Evolutionary conservation across 2,329 filamentous ascomycete species (phyloP), one percentile per base, ranked within the genome.

Genomic region (Xylaria sp.): DNA sequence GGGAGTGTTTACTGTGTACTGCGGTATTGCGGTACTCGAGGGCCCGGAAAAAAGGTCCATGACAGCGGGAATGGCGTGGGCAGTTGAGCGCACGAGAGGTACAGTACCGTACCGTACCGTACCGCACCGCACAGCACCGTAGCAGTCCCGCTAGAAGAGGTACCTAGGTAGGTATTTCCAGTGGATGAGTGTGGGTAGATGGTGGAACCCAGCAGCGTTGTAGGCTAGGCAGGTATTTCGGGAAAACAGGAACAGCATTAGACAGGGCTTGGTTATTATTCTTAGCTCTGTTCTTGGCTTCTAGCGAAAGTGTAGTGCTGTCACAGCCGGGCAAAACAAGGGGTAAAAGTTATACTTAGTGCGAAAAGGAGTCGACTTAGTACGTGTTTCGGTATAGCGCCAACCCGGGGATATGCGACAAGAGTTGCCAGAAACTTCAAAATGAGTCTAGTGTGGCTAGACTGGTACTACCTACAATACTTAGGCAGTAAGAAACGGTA

Each of bases 201-300:
- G 28, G 51, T 28, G 20, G 50, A 9, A 37, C 34, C 34, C 10
- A 9, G 10, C 34, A 37, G 34, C 34, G 10, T 10, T 37, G 50
- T 52, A 32, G 23, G 10, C 23, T 23, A 52, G 50, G 59, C 41
- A 59, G 25, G 61, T 67, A 71, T 71, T 65, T 69, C 62, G 62
- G 69, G 65, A 63, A 66, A 66, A 66, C 69, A 71, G 67, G 62
- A 39, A 46, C 65, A 46, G 10, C 46, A n/a, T 28, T 20, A 51
- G 52, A 52, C 67, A 63, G 34, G 57, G 48, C 51, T 46, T 15
- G 12, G 25, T 25, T 34, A 37, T 7, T 58, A 69, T 63, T 68
- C 55, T 66, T 66, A 64, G 63, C 60, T 65, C 18, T 59, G 12
- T 46, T 46, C 6, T 23, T 41, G 28, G 48, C 9, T 39, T 5